Evolutionary conservation across 495 filamentous ascomycete genomes (phyloP).

Genomic region (Hypomontagnella monticulosa): DNA sequence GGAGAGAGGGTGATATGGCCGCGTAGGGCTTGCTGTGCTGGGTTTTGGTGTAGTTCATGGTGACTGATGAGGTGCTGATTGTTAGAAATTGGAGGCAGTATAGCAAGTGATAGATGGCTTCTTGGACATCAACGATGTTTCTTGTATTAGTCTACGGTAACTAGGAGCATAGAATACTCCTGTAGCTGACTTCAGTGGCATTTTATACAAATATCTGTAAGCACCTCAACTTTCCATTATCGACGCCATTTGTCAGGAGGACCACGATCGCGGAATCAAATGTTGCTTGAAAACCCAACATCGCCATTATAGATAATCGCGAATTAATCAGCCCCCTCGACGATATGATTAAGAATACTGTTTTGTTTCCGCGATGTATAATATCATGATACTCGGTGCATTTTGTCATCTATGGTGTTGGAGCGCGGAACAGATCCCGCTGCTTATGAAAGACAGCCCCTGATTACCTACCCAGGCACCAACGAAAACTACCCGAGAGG

Average conservation of each 20-base stretch:
- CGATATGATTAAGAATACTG: background rate
- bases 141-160: too few species aligned
- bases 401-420: slow-evolving; percentile 19
- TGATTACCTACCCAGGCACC: background rate
- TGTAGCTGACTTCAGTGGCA: too few species aligned
- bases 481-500: background rate
- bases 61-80: background rate
- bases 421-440: slow-evolving; percentile 17
- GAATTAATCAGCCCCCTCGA: slow-evolving; percentile 1
- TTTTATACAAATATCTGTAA: too few species aligned
- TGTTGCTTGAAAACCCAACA: background rate
- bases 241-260: background rate
- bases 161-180: too few species aligned
- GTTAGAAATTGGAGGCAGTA: background rate
- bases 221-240: too few species aligned
- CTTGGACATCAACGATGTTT: background rate
- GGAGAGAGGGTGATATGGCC: slow-evolving; percentile 47
- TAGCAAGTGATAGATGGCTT: background rate
- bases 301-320: background rate
- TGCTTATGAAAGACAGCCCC: background rate
- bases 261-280: background rate
- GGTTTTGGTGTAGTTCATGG: slow-evolving; percentile 40
- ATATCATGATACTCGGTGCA: background rate
- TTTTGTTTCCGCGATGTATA: background rate
- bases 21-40: slow-evolving; percentile 52